phyloP scores from a whole-genome alignment of 371 early-diverging fungal genomes.

The Nematocida ironsii region DNA sequence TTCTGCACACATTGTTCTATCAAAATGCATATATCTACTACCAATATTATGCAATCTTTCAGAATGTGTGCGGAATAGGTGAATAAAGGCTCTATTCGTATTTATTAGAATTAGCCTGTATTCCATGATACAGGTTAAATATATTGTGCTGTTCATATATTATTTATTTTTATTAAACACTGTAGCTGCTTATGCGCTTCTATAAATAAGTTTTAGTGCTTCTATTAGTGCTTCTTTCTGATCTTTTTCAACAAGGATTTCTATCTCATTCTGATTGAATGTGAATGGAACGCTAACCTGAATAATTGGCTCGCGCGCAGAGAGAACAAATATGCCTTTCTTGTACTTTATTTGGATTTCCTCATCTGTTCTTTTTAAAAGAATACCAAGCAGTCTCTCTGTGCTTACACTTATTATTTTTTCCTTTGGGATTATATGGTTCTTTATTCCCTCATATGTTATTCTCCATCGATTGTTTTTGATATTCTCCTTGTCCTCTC shows the following conservation, averaged over 20 bases:
- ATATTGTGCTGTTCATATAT: no score
- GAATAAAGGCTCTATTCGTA: no score
- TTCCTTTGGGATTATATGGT: background rate
- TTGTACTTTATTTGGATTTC: background rate
- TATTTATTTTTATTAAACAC: no score
- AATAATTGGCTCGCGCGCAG: background rate
- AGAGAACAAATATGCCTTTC: slow-evolving; percentile 23
- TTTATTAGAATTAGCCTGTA: no score
- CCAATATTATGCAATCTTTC: no score
- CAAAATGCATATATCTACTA: no score
- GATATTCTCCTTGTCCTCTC: background rate
- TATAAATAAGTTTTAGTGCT: background rate
- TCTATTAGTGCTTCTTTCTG: slow-evolving; percentile 25
- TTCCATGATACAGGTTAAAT: no score
- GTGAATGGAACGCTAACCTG: slow-evolving; percentile 12
- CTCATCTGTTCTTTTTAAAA: slow-evolving; percentile 1
- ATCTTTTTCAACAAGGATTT: slow-evolving; percentile 42
- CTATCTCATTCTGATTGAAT: slow-evolving; percentile 17
- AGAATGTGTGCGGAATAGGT: no score
- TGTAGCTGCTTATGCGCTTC: background rate
- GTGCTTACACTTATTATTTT: background rate
- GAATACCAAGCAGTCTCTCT: slow-evolving; percentile 3
- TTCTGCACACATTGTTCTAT: no score
- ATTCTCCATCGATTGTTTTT: slow-evolving; percentile 36
- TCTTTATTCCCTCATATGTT: slow-evolving; percentile 33